Evolutionary conservation across 768 basidiomycete species (phyloP), one percentile per base, ranked within the genome.

Genomic region (Dacryopinax primogenitus): DNA sequence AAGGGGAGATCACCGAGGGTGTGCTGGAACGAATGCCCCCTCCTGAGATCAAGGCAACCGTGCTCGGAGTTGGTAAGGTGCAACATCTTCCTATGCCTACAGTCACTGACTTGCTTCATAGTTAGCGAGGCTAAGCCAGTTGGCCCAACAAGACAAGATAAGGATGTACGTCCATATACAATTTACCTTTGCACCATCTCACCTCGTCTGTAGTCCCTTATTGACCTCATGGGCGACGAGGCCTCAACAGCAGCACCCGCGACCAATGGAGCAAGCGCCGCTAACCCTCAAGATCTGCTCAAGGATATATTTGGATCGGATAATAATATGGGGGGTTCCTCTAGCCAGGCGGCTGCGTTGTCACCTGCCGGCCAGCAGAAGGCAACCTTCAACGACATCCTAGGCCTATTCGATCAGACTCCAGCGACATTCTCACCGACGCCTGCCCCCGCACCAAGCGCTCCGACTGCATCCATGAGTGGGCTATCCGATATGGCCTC

Each of bases 11-110:
- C 23, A 80, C 83, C 66, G 80, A 81, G 7, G 96, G 95, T 36
- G 92, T 99, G 0, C 75, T 98, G 66, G 96, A 99, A 77, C 83
- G 92, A 64, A 99, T 99, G 96, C 96, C 96, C n/a, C 89, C 92
- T 3, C 96, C 96, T 1, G 96, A 99, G 74, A 77, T 98, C 68
- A 96, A 94, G 77, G 87, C 89, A n/a, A 97, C 95, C 1, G 90
- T 98, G 1, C 88, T 95, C 81, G 96, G 92, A 51, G 82, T 88
- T 66, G 90, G 92, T 94, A 69, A 68, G 74, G 69, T 15, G 23
- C n/a, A 21, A 18, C 84, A 77, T 15, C 16, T 16, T 16, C 63
- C 7, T 63, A 33, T 34, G 7, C 36, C 45, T 30, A 11, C 32
- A 9, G n/a, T 11, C 26, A 18, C 28, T 28, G 13, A 33, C 4